A percentile compares a stretch with the other conserved stretches of the same genome.
These are phyloP conservation scores for Metarhizium humberi DNA, from an alignment of 2,329 filamentous ascomycete species.

Conservation along the genomic window DNA sequence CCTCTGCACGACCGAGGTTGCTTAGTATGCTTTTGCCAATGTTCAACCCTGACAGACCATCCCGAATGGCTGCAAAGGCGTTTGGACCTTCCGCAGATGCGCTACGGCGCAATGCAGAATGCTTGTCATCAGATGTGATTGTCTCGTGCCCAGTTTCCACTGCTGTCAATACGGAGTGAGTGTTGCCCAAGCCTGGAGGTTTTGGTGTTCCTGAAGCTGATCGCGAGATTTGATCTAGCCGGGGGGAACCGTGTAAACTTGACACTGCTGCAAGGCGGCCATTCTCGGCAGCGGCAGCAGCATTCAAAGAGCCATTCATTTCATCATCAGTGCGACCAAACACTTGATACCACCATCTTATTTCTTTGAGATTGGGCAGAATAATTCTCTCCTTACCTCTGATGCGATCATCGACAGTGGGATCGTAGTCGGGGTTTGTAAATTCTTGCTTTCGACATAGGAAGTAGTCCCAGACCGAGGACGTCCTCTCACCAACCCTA, in stretches of 20 bases:
- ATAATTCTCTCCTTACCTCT: constrained; percentile 76
- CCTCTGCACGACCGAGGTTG: constrained; percentile 19
- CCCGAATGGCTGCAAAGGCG: constrained; percentile 36
- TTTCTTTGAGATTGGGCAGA: constrained; percentile 65
- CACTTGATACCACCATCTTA: constrained; percentile 88
- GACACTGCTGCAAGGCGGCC: constrained; percentile 27
- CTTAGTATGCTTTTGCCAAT: constrained; percentile 37
- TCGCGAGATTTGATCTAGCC: constrained; percentile 14
- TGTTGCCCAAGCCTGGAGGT: constrained; percentile 27
- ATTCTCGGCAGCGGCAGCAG: constrained; percentile 41
- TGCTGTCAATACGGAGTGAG: constrained; percentile 46
- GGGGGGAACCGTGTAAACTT: constrained; percentile 19
- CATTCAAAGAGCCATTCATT: constrained; percentile 69
- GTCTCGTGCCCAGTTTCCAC: constrained; percentile 50
- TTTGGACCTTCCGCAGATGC: constrained; percentile 34
- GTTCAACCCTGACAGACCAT: constrained; percentile 37
- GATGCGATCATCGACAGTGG: constrained; percentile 65
- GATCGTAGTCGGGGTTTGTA: constrained; percentile 69
- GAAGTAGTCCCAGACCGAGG: constrained; percentile 96
- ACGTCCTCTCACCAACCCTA: constrained; percentile 59
- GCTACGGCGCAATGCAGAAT: constrained; percentile 32
- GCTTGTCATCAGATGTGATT: constrained; percentile 30
- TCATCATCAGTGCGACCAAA: constrained; percentile 84
- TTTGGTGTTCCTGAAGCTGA: constrained; percentile 23
- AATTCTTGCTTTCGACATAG: constrained; percentile 73